These are phyloP conservation scores for Tuctoria greenei DNA, from an alignment of 176 grass and related monocot species.

Conservation along the genomic window DNA sequence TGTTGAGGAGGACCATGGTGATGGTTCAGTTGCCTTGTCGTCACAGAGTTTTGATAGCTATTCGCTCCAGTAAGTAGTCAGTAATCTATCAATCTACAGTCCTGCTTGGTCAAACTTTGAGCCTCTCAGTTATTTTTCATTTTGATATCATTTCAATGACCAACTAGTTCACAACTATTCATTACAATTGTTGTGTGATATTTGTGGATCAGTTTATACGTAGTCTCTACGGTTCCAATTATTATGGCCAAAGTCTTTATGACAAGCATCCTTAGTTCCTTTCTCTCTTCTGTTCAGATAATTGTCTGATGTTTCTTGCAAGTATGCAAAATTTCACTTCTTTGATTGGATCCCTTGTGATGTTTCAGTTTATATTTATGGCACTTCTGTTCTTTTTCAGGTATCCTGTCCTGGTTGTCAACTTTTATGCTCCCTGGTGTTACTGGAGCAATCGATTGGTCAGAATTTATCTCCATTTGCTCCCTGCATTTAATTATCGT, in stretches of 20 bases:
- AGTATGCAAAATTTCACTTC: constrained; percentile 11
- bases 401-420: constrained; percentile 85
- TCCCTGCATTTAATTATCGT: constrained; percentile 14
- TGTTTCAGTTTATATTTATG: constrained; percentile 14
- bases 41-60: constrained; percentile 75
- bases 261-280: constrained; percentile 6
- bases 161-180: neutral
- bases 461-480: constrained; percentile 35
- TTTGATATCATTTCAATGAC: neutral
- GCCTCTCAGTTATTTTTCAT: constrained; percentile 26
- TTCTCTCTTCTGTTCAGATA: neutral
- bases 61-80: constrained; percentile 77
- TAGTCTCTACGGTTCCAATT: neutral
- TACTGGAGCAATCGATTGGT: constrained; percentile 98
- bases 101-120: neutral
- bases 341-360: neutral
- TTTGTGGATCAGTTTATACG: constrained; percentile 26
- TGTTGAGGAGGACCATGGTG: constrained; percentile 62
- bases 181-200: neutral
- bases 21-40: constrained; percentile 69
- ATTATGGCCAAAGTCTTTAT: neutral
- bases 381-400: constrained; percentile 44
- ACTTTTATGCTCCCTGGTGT: constrained; percentile 99
- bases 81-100: constrained; percentile 17
- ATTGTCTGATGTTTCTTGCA: too few species aligned